phyloP scores from a whole-genome alignment of 192 early-diverging fungal species.

The Piromyces sp. region DNA sequence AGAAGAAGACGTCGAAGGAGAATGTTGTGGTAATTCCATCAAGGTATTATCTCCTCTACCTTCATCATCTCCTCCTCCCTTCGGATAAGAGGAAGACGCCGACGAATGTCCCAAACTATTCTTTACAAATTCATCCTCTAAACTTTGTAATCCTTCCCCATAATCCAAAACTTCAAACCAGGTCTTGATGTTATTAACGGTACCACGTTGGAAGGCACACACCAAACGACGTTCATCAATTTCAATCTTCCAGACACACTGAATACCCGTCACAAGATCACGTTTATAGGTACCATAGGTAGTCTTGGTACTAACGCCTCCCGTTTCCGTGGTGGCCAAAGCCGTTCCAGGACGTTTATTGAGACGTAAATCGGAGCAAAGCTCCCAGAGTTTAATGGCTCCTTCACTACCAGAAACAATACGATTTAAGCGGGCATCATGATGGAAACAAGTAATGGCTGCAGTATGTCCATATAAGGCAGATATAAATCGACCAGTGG shows the following conservation, averaged over 20 bases:
- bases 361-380: conserved; percentile 26
- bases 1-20: too few relatives aligned
- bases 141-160: conserved; percentile 1
- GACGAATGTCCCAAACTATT: conserved; percentile 16
- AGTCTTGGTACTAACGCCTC: not conserved
- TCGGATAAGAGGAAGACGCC: too few relatives aligned
- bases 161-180: conserved; percentile 38
- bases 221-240: conserved; percentile 71
- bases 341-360: not conserved
- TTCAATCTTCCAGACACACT: conserved; percentile 83
- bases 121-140: conserved; percentile 9
- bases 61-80: too few relatives aligned
- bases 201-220: conserved; percentile 54
- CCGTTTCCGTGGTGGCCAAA: not conserved
- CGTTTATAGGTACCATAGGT: conserved; percentile 51
- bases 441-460: conserved; percentile 97
- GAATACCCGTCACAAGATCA: conserved; percentile 56
- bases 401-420: conserved; percentile 89
- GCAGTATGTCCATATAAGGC: conserved; percentile 54
- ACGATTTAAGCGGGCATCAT: conserved; percentile 64
- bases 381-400: conserved; percentile 91
- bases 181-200: conserved; percentile 17
- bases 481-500: conserved; percentile 38
- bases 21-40: too few relatives aligned
- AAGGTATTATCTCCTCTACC: too few relatives aligned